phyloP scores from a whole-genome alignment of 306 rosid species.

The Neltuma alba region DNA sequence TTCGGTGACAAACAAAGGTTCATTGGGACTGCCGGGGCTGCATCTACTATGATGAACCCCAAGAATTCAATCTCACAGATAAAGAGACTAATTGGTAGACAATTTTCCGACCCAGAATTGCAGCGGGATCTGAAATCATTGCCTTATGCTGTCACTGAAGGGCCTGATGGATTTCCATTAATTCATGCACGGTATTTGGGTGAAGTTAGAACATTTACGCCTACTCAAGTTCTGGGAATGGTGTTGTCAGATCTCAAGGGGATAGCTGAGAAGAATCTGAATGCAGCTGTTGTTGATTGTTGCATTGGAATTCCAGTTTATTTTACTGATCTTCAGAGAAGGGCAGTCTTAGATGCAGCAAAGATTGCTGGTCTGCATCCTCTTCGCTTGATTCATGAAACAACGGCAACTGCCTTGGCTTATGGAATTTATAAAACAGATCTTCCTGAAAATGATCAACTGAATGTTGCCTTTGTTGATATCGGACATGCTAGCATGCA shows the following conservation, averaged over 20 bases:
- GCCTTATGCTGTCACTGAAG: constrained; percentile 72
- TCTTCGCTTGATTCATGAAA: constrained; percentile 82
- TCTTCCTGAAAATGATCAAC: constrained; percentile 78
- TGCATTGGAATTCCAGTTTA: constrained; percentile 93
- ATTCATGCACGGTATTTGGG: constrained; percentile 79
- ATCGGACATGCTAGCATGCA: constrained; percentile 97
- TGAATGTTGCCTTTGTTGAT: constrained; percentile 92
- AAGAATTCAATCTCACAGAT: constrained; percentile 88
- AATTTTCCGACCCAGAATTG: constrained; percentile 79
- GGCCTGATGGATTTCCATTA: constrained; percentile 91
- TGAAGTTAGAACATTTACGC: constrained; percentile 66
- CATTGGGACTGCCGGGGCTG: constrained; percentile 95
- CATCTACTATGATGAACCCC: constrained; percentile 93
- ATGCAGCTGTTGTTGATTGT: constrained; percentile 89
- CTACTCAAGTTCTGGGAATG: constrained; percentile 91
- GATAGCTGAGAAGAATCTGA: constrained; percentile 82
- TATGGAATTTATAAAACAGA: constrained; percentile 97
- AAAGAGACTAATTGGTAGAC: constrained; percentile 72
- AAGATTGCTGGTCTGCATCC: constrained; percentile 93
- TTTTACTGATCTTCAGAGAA: constrained; percentile 92
- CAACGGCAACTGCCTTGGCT: constrained; percentile 93
- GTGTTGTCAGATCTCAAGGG: constrained; percentile 76
- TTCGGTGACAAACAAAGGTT: constrained; percentile 95
- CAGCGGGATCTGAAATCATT: constrained; percentile 77
- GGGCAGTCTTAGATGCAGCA: constrained; percentile 91